Base-by-base conservation (phyloP, 192 early-diverging fungal species). In the Bifiguratus adelaidae region DNA sequence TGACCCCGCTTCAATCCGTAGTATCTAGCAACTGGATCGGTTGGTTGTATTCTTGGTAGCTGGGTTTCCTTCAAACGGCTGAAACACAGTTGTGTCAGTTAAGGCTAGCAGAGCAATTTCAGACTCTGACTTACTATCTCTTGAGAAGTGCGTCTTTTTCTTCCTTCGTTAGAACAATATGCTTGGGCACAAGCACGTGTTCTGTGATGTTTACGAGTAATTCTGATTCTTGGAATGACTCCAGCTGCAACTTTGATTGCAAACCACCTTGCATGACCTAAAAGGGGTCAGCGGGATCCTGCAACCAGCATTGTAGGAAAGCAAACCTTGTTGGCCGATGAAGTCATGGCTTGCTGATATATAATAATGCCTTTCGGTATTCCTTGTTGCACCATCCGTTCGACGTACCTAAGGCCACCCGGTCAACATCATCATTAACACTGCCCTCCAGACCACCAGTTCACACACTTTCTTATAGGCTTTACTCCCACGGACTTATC, bases 151-250 rank as follows among this genome's bases (percentile, higher is more conserved):
- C 84, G 60, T 80, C 76, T 73, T 97, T 99, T 60, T 94, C 92
- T 54, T 89, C 89, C 18, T 77, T 67, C 0, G 71, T 61, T 15
- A 99, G 60, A 7, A 99, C 81, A 50, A 80, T 80, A 63, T 99
- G 96, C 53, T 84, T 77, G 2, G 96, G 96, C n/a, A 99, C 96
- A 24, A 99, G 70, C 33, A 79, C 75, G 53, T 99, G 96, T 46
- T 91, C 71, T 25, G 96, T 99, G 47, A 99, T 99, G 62, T 99
- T 99, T 44, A 99, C 91, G 19, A 99, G 61, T 27, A 99, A 63
- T 59, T 97, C 91, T 28, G 78, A 62, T 66, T 99, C 96, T 37
- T 83, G 65, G 55, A 99, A 99, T 7, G 85, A 71, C 40, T 95
- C 91, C 24, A 99, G 50, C 7, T 67, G 57, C 63, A 83, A 86